Evolutionary conservation across 164 flowering plant genomes (phyloP).

Genomic region (Malania oleifera): DNA sequence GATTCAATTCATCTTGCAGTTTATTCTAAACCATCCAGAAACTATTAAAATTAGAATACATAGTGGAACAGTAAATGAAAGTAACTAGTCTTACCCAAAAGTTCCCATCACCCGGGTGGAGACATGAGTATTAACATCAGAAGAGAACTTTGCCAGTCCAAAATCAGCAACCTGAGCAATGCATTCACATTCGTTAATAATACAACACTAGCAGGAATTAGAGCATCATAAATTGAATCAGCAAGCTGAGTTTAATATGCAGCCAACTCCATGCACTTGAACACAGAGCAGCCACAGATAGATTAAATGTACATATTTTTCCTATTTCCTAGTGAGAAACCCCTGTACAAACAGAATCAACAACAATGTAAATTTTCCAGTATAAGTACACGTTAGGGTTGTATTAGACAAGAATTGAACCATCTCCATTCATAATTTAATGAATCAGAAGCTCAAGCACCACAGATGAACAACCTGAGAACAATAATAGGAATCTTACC

Average conservation of each 20-base stretch:
- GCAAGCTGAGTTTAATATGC: not conserved
- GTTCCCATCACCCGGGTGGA: slow-evolving; percentile 99
- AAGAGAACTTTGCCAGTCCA: slow-evolving; percentile 87
- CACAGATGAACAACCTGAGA: not conserved
- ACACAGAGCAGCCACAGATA: no score
- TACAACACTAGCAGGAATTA: not conserved
- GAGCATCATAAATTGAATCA: not conserved
- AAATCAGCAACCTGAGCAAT: slow-evolving; percentile 86
- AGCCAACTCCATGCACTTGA: no score
- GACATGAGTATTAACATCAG: slow-evolving; percentile 84
- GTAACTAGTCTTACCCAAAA: slow-evolving; percentile 56
- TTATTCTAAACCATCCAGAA: not conserved
- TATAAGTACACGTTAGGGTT: no score
- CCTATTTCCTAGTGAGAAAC: no score
- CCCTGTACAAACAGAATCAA: not conserved
- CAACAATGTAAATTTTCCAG: not conserved
- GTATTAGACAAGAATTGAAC: not conserved
- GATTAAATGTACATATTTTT: no score
- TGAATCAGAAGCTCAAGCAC: not conserved
- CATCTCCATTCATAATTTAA: not conserved
- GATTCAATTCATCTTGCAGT: no score
- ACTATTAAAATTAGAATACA: not conserved
- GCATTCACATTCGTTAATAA: not conserved
- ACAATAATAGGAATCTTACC: slow-evolving; percentile 30
- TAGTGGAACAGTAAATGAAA: not conserved